Evolutionary conservation across 164 flowering plant species (phyloP).

Genomic region (Nelumbo lutea): DNA sequence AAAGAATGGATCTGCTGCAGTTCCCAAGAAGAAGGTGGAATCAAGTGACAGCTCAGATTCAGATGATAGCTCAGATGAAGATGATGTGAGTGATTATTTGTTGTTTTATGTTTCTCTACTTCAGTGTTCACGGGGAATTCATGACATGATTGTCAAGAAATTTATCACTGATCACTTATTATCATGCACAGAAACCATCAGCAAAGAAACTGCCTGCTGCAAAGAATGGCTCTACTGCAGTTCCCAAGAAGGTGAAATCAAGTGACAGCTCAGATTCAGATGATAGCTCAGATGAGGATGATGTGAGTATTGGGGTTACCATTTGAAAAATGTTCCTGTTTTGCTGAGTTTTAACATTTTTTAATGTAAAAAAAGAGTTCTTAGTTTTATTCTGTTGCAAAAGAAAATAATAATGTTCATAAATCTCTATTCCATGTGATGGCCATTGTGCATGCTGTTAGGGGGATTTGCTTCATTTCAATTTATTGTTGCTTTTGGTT

Average conservation of each 20-base stretch:
- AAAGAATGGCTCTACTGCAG: slow-evolving; percentile 18
- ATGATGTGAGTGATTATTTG: neutral
- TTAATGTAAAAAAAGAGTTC: too few species aligned
- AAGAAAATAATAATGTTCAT: too few species aligned
- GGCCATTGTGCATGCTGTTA: too few species aligned
- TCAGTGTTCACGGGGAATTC: neutral
- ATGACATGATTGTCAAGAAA: neutral
- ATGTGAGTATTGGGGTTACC: slow-evolving; percentile 3
- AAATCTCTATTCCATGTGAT: too few species aligned
- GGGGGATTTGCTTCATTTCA: too few species aligned
- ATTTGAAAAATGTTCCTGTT: too few species aligned
- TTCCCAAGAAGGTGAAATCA: slow-evolving; percentile 28
- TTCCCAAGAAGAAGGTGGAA: slow-evolving; percentile 15
- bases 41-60: slow-evolving; percentile 18
- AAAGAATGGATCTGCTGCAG: slow-evolving; percentile 11
- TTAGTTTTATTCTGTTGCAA: too few species aligned
- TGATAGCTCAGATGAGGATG: slow-evolving; percentile 28
- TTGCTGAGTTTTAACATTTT: too few species aligned
- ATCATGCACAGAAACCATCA: neutral
- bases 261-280: slow-evolving; percentile 25
- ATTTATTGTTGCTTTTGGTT: too few species aligned
- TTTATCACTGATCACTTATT: neutral
- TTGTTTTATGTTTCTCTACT: neutral
- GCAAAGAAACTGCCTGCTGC: slow-evolving; percentile 12
- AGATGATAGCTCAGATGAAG: slow-evolving; percentile 15